Conservation (phyloP, 2,329 filamentous ascomycete species). For the Nakataea oryzae region DNA sequence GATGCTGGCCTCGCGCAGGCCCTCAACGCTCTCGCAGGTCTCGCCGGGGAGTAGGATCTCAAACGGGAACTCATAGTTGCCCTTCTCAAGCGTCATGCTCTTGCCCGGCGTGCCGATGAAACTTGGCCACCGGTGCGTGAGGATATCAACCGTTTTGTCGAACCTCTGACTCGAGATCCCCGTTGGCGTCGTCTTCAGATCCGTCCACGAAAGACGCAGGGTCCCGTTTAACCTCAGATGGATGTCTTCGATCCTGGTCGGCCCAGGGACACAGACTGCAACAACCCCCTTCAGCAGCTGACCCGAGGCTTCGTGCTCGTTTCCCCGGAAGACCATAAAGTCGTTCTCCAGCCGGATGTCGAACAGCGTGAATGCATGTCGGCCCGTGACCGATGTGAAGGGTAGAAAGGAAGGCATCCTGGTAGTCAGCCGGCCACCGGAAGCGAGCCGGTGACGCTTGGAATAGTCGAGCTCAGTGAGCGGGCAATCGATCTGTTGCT, state of each 20-base stretch:
- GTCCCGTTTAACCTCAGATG: conserved; percentile 62
- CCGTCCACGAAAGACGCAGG: conserved; percentile 50
- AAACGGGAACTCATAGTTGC: conserved; percentile 80
- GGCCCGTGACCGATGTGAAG: conserved; percentile 40
- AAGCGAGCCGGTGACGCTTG: not conserved
- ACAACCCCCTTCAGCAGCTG: conserved; percentile 64
- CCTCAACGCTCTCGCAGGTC: conserved; percentile 81
- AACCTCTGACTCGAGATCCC: conserved; percentile 49
- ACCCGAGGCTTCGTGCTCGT: conserved; percentile 64
- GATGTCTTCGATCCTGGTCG: conserved; percentile 63
- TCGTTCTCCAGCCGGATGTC: conserved; percentile 66
- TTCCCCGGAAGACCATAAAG: conserved; percentile 69
- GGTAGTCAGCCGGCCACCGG: not conserved
- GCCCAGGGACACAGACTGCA: conserved; percentile 60
- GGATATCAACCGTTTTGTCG: conserved; percentile 48
- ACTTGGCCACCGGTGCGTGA: conserved; percentile 58
- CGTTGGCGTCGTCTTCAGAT: conserved; percentile 41
- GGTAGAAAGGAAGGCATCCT: conserved; percentile 48
- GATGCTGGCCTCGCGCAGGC: conserved; percentile 74
- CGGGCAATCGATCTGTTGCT: not conserved
- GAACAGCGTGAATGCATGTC: conserved; percentile 42
- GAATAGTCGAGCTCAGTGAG: not conserved
- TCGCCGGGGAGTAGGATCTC: conserved; percentile 62
- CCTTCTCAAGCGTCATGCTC: conserved; percentile 51
- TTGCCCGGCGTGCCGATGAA: conserved; percentile 51